Conservation (phyloP, 208 protist genomes). For the Trypanosoma vivax region DNA sequence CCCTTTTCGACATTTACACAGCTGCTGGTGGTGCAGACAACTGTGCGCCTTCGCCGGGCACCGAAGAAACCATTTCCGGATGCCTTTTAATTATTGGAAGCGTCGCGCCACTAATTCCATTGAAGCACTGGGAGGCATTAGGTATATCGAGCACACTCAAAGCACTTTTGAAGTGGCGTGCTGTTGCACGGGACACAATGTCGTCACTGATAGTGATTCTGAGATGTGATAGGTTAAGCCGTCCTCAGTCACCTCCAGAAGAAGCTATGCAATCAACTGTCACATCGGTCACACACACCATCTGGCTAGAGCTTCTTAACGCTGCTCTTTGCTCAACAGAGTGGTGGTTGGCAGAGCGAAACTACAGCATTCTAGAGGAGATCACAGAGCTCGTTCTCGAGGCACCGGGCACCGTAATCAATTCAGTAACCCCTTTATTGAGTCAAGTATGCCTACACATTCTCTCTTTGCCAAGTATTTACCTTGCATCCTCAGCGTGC, state of each 20-base stretch:
- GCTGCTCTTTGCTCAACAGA: conserved; percentile 21
- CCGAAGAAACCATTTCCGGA: conserved; percentile 26
- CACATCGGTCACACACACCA: conserved; percentile 1
- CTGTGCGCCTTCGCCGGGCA: conserved; percentile 15
- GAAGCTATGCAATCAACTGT: background rate
- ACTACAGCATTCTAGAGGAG: conserved; percentile 36
- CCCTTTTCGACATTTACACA: conserved; percentile 54
- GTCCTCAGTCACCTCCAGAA: no score
- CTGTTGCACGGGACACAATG: conserved; percentile 33
- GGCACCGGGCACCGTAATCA: conserved; percentile 23
- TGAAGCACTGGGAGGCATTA: conserved; percentile 41
- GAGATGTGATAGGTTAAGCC: conserved; percentile 23
- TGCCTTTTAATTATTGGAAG: conserved; percentile 28
- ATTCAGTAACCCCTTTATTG: conserved; percentile 16
- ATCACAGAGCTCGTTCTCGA: conserved; percentile 43
- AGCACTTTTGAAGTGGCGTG: conserved; percentile 50
- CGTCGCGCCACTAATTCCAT: conserved; percentile 26
- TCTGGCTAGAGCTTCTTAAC: conserved; percentile 11
- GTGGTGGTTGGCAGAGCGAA: conserved; percentile 17
- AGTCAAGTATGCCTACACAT: conserved; percentile 27
- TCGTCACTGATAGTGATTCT: conserved; percentile 29
- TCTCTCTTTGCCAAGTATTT: conserved; percentile 60
- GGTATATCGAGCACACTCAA: conserved; percentile 41
- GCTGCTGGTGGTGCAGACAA: conserved; percentile 30
- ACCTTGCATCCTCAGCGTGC: conserved; percentile 41